Conservation (phyloP, 1,284 basidiomycete species). For the Clitocybe nebularis region DNA sequence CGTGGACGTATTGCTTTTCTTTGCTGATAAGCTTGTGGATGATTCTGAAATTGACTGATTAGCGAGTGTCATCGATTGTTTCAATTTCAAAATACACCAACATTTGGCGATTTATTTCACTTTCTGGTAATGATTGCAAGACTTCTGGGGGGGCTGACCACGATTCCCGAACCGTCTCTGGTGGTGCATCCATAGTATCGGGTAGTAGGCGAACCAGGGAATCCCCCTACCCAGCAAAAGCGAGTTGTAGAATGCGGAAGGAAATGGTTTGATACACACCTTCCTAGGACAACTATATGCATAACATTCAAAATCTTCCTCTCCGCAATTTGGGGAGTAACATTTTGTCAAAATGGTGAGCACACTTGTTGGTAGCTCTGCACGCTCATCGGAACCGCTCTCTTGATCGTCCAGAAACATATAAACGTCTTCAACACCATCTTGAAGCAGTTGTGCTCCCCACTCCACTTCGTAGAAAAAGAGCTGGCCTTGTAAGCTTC, state of each 20-base stretch:
- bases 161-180: conserved; percentile 9
- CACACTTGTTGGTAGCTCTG: conserved; percentile 84
- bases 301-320: conserved; percentile 61
- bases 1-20: conserved; percentile 88
- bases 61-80: neutral
- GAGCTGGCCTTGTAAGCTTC: conserved; percentile 86
- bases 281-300: conserved; percentile 70
- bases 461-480: conserved; percentile 98
- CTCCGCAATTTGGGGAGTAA: conserved; percentile 80
- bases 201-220: conserved; percentile 15
- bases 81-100: conserved; percentile 27
- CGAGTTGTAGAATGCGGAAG: neutral
- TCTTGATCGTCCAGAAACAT: conserved; percentile 92
- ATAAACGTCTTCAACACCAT: conserved; percentile 93
- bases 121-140: conserved; percentile 64
- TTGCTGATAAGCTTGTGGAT: conserved; percentile 90
- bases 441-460: conserved; percentile 80
- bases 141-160: conserved; percentile 39
- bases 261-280: conserved; percentile 32
- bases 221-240: conserved; percentile 8
- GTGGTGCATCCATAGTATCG: conserved; percentile 12
- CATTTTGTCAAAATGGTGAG: conserved; percentile 79
- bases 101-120: conserved; percentile 84
- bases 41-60: conserved; percentile 46
- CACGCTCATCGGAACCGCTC: conserved; percentile 59